Base-by-base conservation (phyloP, 129 eudicot genomes). In the Artemisia annua region DNA sequence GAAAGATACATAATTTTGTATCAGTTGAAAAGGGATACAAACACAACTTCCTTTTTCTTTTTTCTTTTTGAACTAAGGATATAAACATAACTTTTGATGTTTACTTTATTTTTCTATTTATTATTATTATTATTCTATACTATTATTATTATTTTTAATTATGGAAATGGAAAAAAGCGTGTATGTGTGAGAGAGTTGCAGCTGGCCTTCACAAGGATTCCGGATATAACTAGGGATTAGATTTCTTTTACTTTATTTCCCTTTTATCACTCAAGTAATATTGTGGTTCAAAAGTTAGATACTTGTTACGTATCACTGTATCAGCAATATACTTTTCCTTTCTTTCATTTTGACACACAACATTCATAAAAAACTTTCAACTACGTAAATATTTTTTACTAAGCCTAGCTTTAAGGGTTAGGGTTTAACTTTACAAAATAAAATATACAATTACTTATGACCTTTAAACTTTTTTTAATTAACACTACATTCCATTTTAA, bases 151-250 rank as follows among this genome's bases (percentile, higher is more conserved):
- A 30, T 30, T 32, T 35, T 35, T 35, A 17, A 59, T 18, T 20
- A 16, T n/a, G 5, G 6, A 49, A 76, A 76, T 46, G 5, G 50
- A 63, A 79, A 81, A 58, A 52, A 58, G 63, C 46, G 65, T 30
- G 73, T 72, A 55, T 48, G 35, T 52, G 70, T n/a, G 81, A 53
- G 78, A 32, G 66, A 48, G 74, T 30, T 67, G 75, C 76, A 69
- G 81, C 75, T 79, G 83, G 83, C 72, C 64, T 73, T 78, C 81
- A 74, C 84, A 74, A 69, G 76, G 55, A 68, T 72, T 67, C 61
- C 64, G 66, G 66, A 74, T 35, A 51, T 57, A 48, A 68, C 22
- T 11, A 59, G 54, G 59, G 74, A 57, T 68, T 59, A 43, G 56
- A 55, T 75, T 66, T 75, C 72, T 65, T n/a, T 65, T 54, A 4